phyloP scores from a whole-genome alignment of 805 yeast species.

The Candida tibetensis region DNA sequence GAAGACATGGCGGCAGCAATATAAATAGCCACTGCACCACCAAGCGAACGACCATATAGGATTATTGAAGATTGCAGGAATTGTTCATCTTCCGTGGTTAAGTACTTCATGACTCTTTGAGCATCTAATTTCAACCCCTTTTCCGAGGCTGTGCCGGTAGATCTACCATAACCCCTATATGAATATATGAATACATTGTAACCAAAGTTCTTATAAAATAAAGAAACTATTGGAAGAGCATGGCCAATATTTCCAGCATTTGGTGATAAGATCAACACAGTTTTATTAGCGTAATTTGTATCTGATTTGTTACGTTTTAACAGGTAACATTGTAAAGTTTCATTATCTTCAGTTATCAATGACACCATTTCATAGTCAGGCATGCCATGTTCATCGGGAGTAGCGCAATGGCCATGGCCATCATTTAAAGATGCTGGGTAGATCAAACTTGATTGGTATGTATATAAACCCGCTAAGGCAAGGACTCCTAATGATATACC shows the following conservation, averaged over 20 bases:
- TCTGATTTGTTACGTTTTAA: slow-evolving; percentile 47
- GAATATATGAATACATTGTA: slow-evolving; percentile 82
- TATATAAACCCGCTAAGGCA: slow-evolving; percentile 53
- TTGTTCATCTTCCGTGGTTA: slow-evolving; percentile 50
- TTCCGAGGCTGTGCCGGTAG: slow-evolving; percentile 76
- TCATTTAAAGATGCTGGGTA: slow-evolving; percentile 82
- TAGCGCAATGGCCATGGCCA: slow-evolving; percentile 68
- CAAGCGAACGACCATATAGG: slow-evolving; percentile 85
- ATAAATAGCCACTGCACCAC: slow-evolving; percentile 92
- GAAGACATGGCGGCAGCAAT: slow-evolving; percentile 59
- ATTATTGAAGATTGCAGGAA: slow-evolving; percentile 53
- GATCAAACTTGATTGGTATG: slow-evolving; percentile 63
- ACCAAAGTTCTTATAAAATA: slow-evolving; percentile 59
- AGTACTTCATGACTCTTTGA: slow-evolving; percentile 59
- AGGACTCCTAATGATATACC: slow-evolving; percentile 44
- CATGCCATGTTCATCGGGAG: slow-evolving; percentile 70
- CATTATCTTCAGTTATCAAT: slow-evolving; percentile 69
- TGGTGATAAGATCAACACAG: slow-evolving; percentile 79
- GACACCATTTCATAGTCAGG: slow-evolving; percentile 54
- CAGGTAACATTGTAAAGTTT: slow-evolving; percentile 60
- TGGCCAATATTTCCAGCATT: slow-evolving; percentile 97
- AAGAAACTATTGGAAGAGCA: slow-evolving; percentile 72
- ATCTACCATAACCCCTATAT: slow-evolving; percentile 86
- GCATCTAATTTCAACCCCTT: slow-evolving; percentile 80
- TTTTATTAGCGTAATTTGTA: slow-evolving; percentile 50